phyloP scores from a whole-genome alignment of 495 filamentous ascomycete species.

The Annulohypoxylon bovei region DNA sequence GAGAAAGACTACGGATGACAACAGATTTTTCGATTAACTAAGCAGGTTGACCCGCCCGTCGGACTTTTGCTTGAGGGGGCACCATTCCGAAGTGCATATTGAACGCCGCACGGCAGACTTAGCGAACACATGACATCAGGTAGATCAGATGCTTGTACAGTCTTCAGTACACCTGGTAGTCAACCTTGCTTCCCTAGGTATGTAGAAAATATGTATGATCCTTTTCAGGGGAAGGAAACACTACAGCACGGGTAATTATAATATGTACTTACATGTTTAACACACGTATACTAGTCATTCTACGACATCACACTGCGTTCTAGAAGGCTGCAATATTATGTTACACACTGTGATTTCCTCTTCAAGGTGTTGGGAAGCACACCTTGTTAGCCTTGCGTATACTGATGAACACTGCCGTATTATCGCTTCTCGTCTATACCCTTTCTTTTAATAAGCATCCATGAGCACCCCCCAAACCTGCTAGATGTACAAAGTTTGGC shows the following conservation, averaged over 20 bases:
- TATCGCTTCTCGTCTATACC: constrained; percentile 4
- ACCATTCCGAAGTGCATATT: neutral
- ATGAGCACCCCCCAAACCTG: neutral
- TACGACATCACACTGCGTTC: neutral
- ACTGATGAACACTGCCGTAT: neutral
- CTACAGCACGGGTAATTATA: neutral
- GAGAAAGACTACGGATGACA: constrained; percentile 28
- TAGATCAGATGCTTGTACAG: neutral
- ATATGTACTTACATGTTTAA: neutral
- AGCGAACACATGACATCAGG: neutral
- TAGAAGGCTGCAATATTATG: neutral
- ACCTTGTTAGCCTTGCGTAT: neutral
- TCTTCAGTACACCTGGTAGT: too few species aligned
- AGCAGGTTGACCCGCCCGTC: neutral
- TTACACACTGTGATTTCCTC: neutral
- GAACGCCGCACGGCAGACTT: neutral
- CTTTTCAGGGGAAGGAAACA: too few species aligned
- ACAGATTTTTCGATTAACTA: constrained; percentile 18
- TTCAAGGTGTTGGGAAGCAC: neutral
- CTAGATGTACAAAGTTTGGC: constrained; percentile 22
- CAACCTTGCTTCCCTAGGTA: too few species aligned
- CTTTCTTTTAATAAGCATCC: constrained; percentile 1
- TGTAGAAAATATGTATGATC: too few species aligned
- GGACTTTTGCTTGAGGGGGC: neutral
- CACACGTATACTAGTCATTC: neutral